Evolutionary conservation across 2,329 filamentous ascomycete species (phyloP), one percentile per base, ranked within the genome.

Genomic region (Drechslera avenae): DNA sequence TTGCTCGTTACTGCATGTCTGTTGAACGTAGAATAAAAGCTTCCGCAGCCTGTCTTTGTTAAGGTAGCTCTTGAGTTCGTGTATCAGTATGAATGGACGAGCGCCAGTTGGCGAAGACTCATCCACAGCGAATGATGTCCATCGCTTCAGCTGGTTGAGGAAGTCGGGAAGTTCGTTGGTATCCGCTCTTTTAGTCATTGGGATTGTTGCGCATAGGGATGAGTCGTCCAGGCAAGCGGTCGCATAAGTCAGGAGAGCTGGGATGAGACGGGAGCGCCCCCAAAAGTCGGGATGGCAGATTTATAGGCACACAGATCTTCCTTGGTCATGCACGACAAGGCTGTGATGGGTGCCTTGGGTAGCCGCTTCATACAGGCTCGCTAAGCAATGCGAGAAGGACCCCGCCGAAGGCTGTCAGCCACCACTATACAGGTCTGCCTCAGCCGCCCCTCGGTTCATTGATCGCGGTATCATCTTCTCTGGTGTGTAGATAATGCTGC

Each of bases 61-160:
- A 2, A 56, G n/a, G 21, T 52, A 51, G 2, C 21, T 16, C 23
- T 30, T 28, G 7, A 59, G 46, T 0, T 10, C 26, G 8, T 31
- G 3, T 2, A 16, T 19, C 2, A 49, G 46, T 33, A 56, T 36
- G 18, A 58, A 56, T 28, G 42, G 12, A 4, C 53, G 46, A 5
- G 5, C 35, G 2, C 31, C 23, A 17, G 19, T 17, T 39, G 28
- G 28, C 1, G 0, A 2, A 2, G 7, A 10, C n/a, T 13, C 16
- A 19, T 2, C 3, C 12, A 21, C 3, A 0, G 28, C 28, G 17
- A 4, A 0, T n/a, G 6, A 0, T 21, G 26, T 33, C 12, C 4
- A 32, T 0, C 5, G 26, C 14, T 32, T 8, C 13, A 21, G 12
- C 5, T 2, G 17, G 3, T 21, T 7, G 28, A 31, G 0, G 26